Percentiles rank a stretch among this genome's conserved stretches.
phyloP scores from a whole-genome alignment of 2,329 filamentous ascomycete species.

The Emergomyces orientalis region DNA sequence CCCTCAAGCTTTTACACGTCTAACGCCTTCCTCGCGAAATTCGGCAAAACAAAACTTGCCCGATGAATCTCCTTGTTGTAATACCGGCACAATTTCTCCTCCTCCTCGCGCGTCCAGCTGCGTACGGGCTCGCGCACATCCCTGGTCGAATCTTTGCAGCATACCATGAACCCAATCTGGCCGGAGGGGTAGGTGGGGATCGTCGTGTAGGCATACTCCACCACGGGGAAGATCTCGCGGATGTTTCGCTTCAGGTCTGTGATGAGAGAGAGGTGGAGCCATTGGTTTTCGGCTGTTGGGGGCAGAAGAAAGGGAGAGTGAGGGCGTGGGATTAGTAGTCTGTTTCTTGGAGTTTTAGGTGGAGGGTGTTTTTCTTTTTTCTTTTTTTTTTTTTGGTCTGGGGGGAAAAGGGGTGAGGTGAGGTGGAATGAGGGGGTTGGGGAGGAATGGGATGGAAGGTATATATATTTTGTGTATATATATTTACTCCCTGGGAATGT shows the following conservation, averaged over 20 bases:
- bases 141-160: slow-evolving; percentile 81
- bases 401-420: not conserved
- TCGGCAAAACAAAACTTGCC: slow-evolving; percentile 86
- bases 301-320: slow-evolving; percentile 1
- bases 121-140: slow-evolving; percentile 80
- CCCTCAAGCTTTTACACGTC: slow-evolving; percentile 19
- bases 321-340: slow-evolving; percentile 17
- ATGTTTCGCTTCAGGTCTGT: slow-evolving; percentile 92
- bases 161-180: slow-evolving; percentile 99
- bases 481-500: not conserved
- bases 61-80: slow-evolving; percentile 97
- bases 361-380: not conserved
- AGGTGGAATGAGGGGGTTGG: not conserved
- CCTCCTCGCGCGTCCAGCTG: slow-evolving; percentile 73
- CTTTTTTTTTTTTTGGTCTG: not conserved
- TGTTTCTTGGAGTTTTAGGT: not conserved
- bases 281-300: slow-evolving; percentile 85
- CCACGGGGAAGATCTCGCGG: slow-evolving; percentile 92
- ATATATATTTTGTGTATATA: not conserved
- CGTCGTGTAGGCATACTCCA: slow-evolving; percentile 96
- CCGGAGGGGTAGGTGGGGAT: slow-evolving; percentile 98
- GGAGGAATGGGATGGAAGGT: slow-evolving; percentile 7
- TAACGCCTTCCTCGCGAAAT: slow-evolving; percentile 73
- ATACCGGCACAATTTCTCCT: slow-evolving; percentile 88
- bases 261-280: slow-evolving; percentile 93